These are phyloP conservation scores for Botryotinia convoluta DNA, from an alignment of 2,329 filamentous ascomycete species.

Conservation along the genomic window DNA sequence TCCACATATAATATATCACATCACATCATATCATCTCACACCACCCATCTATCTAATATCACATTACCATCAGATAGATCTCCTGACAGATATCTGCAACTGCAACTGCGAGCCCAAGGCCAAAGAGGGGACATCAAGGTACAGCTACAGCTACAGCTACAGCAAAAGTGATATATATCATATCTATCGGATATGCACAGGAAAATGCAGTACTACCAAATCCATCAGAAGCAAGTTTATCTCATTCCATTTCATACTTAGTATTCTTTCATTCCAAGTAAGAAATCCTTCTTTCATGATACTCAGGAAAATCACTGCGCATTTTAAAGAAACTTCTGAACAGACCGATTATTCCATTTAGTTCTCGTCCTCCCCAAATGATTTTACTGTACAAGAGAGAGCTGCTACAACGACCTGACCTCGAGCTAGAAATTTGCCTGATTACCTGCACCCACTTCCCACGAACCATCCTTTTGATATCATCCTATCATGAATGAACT, in stretches of 20 bases:
- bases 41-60: too few relatives aligned
- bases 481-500: slow-evolving; percentile 11
- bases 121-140: neutral
- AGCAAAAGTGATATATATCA: too few relatives aligned
- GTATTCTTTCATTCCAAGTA: neutral
- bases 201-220: neutral
- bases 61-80: too few relatives aligned
- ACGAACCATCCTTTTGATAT: slow-evolving; percentile 14
- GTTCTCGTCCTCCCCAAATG: neutral
- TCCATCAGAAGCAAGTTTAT: neutral
- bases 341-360: neutral
- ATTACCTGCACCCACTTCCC: neutral
- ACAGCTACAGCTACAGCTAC: neutral
- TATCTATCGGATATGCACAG: neutral
- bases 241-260: neutral
- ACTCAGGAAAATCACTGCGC: neutral
- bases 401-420: slow-evolving; percentile 5
- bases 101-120: neutral
- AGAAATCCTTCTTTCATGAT: neutral
- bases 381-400: slow-evolving; percentile 21
- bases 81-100: neutral
- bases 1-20: neutral
- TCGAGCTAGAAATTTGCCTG: slow-evolving; percentile 7
- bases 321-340: neutral
- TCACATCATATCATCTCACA: too few relatives aligned